Evolutionary conservation across 441 rosid genomes (phyloP).

Genomic region (Daphne laureola): DNA sequence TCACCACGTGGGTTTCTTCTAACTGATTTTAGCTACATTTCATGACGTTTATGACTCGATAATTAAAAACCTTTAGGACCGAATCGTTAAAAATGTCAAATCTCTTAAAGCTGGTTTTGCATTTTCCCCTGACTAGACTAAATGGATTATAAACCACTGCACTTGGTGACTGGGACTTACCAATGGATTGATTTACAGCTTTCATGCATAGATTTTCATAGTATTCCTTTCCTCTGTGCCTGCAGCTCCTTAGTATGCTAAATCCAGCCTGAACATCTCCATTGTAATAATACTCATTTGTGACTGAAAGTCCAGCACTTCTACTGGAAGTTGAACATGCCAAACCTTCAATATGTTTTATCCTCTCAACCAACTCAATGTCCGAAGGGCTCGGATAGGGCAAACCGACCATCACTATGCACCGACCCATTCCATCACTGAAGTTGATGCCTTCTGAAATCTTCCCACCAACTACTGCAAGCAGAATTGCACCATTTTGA

Average conservation of each 20-base stretch:
- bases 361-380: constrained; percentile 78
- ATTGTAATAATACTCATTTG: constrained; percentile 36
- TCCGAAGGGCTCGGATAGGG: constrained; percentile 89
- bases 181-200: constrained; percentile 94
- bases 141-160: too few relatives aligned
- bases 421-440: constrained; percentile 93
- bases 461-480: constrained; percentile 96
- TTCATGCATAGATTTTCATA: constrained; percentile 97
- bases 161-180: constrained; percentile 31
- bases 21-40: too few relatives aligned
- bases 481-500: constrained; percentile 69
- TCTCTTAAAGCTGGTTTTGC: too few relatives aligned
- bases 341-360: constrained; percentile 75
- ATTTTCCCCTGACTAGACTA: too few relatives aligned
- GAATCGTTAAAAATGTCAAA: too few relatives aligned
- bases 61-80: too few relatives aligned
- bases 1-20: too few relatives aligned
- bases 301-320: constrained; percentile 20
- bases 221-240: constrained; percentile 73
- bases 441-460: constrained; percentile 98
- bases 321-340: constrained; percentile 40
- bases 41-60: too few relatives aligned
- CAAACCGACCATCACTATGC: constrained; percentile 94
- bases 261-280: constrained; percentile 61
- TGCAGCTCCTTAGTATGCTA: constrained; percentile 67